These are phyloP conservation scores for Arachis monticola DNA, from an alignment of 331 rosid genomes.

Conservation along the genomic window DNA sequence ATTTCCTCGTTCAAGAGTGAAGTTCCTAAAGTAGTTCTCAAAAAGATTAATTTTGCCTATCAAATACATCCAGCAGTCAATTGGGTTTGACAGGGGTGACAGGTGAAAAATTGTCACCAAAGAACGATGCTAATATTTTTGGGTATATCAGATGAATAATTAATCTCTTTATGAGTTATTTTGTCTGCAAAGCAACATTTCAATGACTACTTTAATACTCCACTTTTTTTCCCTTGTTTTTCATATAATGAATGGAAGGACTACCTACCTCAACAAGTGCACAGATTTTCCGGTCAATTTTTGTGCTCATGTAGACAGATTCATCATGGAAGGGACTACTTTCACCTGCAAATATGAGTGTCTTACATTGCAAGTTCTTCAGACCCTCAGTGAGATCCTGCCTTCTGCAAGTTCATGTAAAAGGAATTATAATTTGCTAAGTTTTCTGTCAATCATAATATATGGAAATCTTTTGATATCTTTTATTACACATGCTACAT, in stretches of 20 bases:
- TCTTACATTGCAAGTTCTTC: constrained; percentile 73
- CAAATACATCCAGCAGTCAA: no score
- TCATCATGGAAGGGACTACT: constrained; percentile 82
- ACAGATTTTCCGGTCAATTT: constrained; percentile 56
- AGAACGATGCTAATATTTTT: no score
- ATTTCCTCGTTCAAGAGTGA: neutral
- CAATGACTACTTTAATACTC: no score
- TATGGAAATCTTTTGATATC: constrained; percentile 10
- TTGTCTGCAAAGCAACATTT: no score
- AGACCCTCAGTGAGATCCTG: constrained; percentile 66
- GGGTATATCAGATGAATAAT: no score
- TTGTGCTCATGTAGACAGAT: constrained; percentile 68
- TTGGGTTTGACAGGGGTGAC: no score
- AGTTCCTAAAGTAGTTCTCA: no score
- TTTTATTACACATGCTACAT: constrained; percentile 6
- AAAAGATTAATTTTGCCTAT: no score
- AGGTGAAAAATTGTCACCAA: no score
- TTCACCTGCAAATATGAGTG: constrained; percentile 83
- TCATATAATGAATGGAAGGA: constrained; percentile 17
- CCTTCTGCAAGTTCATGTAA: constrained; percentile 59
- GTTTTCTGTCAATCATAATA: neutral
- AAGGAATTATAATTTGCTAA: neutral
- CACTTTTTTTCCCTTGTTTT: no score
- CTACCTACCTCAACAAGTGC: constrained; percentile 79
- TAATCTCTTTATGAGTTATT: no score